phyloP scores from a whole-genome alignment of 441 rosid species.

The Erodium moschatum region DNA sequence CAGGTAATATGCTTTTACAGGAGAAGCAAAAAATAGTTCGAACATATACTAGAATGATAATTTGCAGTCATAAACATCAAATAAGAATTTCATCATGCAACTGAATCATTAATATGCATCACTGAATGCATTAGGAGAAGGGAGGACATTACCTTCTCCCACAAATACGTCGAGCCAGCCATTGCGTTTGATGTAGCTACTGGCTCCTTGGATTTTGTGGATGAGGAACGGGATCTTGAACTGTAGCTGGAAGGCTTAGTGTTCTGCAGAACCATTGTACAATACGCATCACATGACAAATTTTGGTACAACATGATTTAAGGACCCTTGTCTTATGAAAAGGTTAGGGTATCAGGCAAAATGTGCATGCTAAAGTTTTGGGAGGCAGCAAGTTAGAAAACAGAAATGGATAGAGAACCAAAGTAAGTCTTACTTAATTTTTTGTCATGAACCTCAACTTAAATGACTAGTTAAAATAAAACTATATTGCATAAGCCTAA shows the following conservation, averaged over 20 bases:
- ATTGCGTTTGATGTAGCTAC: conserved; percentile 31
- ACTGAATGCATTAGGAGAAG: conserved; percentile 10
- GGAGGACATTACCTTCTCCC: conserved; percentile 63
- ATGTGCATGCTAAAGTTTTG: conserved; percentile 4
- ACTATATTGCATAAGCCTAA: not conserved
- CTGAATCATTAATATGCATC: not conserved
- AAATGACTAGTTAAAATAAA: too few relatives aligned
- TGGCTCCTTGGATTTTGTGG: conserved; percentile 40
- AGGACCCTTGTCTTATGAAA: not conserved
- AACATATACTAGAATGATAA: too few relatives aligned
- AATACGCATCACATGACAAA: conserved; percentile 2
- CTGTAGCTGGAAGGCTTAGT: conserved; percentile 49
- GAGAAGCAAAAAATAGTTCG: too few relatives aligned
- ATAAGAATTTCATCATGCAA: too few relatives aligned
- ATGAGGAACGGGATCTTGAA: conserved; percentile 50
- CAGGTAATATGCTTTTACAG: too few relatives aligned
- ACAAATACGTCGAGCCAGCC: conserved; percentile 35
- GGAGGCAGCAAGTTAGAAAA: not conserved
- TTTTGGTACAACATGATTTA: not conserved
- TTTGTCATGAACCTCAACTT: too few relatives aligned
- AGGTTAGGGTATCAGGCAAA: not conserved
- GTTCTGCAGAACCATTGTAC: conserved; percentile 37
- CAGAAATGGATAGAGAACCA: conserved; percentile 1
- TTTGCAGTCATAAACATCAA: too few relatives aligned
- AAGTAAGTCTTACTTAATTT: not conserved